Evolutionary conservation across 2,329 filamentous ascomycete species (phyloP), one percentile per base, ranked within the genome.

Genomic region (Aspergillus spinulosporus): DNA sequence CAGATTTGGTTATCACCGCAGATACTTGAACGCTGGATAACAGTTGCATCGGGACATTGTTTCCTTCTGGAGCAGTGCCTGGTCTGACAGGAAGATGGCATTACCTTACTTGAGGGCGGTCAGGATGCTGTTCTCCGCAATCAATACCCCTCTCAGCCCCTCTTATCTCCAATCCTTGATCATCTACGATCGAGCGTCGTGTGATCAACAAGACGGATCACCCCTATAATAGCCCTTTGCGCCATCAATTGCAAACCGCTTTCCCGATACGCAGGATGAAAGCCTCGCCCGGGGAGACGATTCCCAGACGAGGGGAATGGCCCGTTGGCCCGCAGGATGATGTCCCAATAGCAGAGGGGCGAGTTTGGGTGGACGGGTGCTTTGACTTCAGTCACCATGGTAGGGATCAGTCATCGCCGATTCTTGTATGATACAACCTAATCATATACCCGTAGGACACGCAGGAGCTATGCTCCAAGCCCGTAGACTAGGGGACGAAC

Each of bases 331-430:
- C 85, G 8, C 85, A 87, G 71, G 76, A 85, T 42, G 82, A 85
- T 67, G 70, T 83, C 42, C 70, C 77, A 2, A 78, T 87, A 46
- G 77, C 75, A 28, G 81, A 88, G 56, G 86, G 89, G 66, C 87
- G 93, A 64, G 90, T 99, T 68, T 99, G 95, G 95, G 89, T 99
- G 28, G 94, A 99, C 73, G 94, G 94, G 61, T 99, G 94, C 81
- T 99, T 97, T 78, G 94, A 99, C 79, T 99, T 99, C 77, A 95
- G 92, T 77, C 94, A 99, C 74, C 94, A 97, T 73, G 94, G 90
- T 91, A 74, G 64, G 78, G 11, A 15, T 21, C 37, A 12, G 5
- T 15, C 40, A 15, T 43, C 52, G 34, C 15, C 49, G 50, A 37
- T 21, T 15, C 32, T 31, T 44, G 31, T 50, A 40, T 32, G 21